Percentiles rank a stretch among this genome's conserved stretches.
Conservation (phyloP, 2,329 filamentous ascomycete genomes). For the Dissoconium aciculare region DNA sequence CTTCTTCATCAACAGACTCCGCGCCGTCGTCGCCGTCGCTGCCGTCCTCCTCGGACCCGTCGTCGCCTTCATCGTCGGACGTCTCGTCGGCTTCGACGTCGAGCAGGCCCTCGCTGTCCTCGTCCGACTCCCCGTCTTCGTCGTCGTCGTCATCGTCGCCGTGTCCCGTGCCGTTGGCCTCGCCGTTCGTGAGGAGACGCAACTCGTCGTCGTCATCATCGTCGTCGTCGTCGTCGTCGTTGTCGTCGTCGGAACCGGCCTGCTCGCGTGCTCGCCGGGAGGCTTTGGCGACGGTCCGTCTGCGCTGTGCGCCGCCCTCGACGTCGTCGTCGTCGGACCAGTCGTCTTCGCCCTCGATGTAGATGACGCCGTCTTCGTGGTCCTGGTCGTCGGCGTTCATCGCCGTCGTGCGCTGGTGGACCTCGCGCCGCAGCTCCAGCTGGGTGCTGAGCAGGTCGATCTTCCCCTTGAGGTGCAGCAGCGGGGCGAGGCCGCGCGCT, state of each 20-base stretch:
- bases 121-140: constrained; percentile 14
- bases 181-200: constrained; percentile 6
- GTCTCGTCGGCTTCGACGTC: constrained; percentile 40
- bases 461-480: constrained; percentile 85
- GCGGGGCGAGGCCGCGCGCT: constrained; percentile 62
- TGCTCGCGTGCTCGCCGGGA: neutral
- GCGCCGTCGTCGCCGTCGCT: constrained; percentile 5
- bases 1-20: constrained; percentile 33
- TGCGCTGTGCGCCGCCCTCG: constrained; percentile 22
- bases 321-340: constrained; percentile 42
- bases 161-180: constrained; percentile 8
- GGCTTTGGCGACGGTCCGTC: neutral
- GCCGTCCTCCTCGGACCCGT: constrained; percentile 8
- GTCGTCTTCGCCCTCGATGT: constrained; percentile 68
- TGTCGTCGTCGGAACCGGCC: constrained; percentile 8
- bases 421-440: constrained; percentile 60
- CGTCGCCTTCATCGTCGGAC: constrained; percentile 22
- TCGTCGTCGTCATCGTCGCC: constrained; percentile 10
- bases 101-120: constrained; percentile 27
- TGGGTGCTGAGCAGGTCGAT: constrained; percentile 88
- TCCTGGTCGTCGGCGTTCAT: constrained; percentile 43
- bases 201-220: constrained; percentile 3
- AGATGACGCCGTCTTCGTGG: constrained; percentile 62
- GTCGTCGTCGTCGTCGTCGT: constrained; percentile 7
- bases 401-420: constrained; percentile 38